Conservation (phyloP, 2,329 filamentous ascomycete species). For the Stagonosporopsis rhizophila region DNA sequence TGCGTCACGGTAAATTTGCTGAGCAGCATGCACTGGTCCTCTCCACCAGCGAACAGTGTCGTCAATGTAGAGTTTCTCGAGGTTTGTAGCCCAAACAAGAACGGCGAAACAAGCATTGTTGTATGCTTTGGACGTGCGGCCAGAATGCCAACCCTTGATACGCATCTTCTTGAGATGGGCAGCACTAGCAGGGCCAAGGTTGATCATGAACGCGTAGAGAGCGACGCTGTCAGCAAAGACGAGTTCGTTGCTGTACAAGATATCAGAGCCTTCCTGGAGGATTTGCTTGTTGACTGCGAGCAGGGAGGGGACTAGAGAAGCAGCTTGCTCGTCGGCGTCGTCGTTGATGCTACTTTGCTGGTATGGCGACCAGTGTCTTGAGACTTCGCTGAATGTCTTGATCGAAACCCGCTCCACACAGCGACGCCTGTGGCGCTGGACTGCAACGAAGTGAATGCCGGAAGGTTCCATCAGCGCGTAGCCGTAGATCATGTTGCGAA, state of each 20-base stretch:
- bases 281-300: constrained; percentile 43
- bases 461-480: constrained; percentile 36
- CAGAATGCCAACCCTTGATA: constrained; percentile 33
- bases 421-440: constrained; percentile 39
- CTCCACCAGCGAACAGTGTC: constrained; percentile 11
- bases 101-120: constrained; percentile 45
- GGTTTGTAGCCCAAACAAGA: constrained; percentile 38
- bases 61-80: constrained; percentile 38
- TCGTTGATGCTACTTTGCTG: constrained; percentile 17
- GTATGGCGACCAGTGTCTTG: background rate
- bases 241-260: constrained; percentile 44
- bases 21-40: constrained; percentile 24
- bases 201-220: constrained; percentile 43
- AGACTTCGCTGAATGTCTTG: background rate
- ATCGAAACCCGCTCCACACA: constrained; percentile 31
- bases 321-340: constrained; percentile 8
- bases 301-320: constrained; percentile 31
- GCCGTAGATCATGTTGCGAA: constrained; percentile 45
- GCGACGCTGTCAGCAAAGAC: constrained; percentile 36
- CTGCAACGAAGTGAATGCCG: constrained; percentile 36
- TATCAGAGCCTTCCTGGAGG: constrained; percentile 30
- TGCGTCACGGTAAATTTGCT: constrained; percentile 45
- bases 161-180: constrained; percentile 34
- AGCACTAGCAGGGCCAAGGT: constrained; percentile 35
- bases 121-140: constrained; percentile 38